Percentiles rank a stretch among this genome's conserved stretches.
Evolutionary conservation across 2,329 filamentous ascomycete genomes (phyloP).

Genomic region (Plenodomus tracheiphilus): DNA sequence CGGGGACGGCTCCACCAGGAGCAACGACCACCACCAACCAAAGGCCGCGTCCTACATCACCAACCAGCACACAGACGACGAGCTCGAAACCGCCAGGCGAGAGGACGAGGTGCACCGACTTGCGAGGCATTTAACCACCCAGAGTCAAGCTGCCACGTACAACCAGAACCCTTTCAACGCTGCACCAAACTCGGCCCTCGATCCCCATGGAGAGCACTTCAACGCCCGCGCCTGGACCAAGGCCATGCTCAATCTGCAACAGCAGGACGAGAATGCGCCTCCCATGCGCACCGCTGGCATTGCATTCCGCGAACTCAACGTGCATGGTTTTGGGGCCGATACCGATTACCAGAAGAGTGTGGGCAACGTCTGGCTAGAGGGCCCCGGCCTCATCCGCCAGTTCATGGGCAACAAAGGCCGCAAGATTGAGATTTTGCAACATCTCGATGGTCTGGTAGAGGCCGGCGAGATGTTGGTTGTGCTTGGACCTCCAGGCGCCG

Average conservation of each 20-base stretch:
- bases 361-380: conserved; percentile 51
- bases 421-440: conserved; percentile 66
- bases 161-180: conserved; percentile 45
- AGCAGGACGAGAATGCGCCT: conserved; percentile 46
- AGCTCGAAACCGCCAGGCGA: conserved; percentile 28
- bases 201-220: conserved; percentile 53
- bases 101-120: conserved; percentile 46
- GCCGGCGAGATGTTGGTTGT: conserved; percentile 77
- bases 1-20: conserved; percentile 25
- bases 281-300: conserved; percentile 52
- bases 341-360: conserved; percentile 58
- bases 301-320: conserved; percentile 52
- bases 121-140: conserved; percentile 47
- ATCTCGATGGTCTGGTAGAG: conserved; percentile 69
- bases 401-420: conserved; percentile 38
- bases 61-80: conserved; percentile 22
- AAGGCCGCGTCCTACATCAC: conserved; percentile 27
- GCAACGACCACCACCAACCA: conserved; percentile 12
- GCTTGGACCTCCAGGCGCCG: conserved; percentile 68
- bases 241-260: conserved; percentile 53
- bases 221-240: conserved; percentile 54
- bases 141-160: conserved; percentile 45
- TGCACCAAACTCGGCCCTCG: conserved; percentile 48
- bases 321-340: conserved; percentile 53
- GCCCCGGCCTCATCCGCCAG: conserved; percentile 43